Conservation (phyloP, 176 grass and related monocot genomes). For the Oryza rufipogon region DNA sequence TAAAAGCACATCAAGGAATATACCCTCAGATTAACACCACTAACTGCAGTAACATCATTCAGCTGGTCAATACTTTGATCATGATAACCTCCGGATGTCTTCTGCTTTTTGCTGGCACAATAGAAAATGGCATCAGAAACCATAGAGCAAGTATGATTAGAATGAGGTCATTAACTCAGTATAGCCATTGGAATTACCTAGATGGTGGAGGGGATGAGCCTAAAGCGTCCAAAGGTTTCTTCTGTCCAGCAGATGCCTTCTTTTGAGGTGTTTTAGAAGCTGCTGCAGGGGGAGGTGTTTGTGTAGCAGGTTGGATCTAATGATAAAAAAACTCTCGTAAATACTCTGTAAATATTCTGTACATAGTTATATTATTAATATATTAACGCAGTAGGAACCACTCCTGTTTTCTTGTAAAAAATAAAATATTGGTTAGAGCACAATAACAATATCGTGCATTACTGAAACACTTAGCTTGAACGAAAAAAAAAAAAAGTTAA, state of each 20-base stretch:
- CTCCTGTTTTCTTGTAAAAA: too few relatives aligned
- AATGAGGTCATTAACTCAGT: constrained; percentile 22
- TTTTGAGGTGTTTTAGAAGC: constrained; percentile 68
- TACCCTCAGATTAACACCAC: constrained; percentile 98
- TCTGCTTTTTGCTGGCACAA: constrained; percentile 86
- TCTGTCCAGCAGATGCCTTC: constrained; percentile 89
- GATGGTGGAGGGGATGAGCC: constrained; percentile 67
- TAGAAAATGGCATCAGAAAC: constrained; percentile 33
- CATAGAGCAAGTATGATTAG: constrained; percentile 21
- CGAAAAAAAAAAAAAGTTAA: background rate
- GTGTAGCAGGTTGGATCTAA: constrained; percentile 64
- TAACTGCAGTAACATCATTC: constrained; percentile 98
- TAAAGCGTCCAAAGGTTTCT: constrained; percentile 75
- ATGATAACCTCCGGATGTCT: constrained; percentile 70
- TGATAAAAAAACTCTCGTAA: background rate
- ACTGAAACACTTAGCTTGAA: constrained; percentile 10
- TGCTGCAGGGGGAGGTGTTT: constrained; percentile 39
- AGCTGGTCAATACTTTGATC: constrained; percentile 99
- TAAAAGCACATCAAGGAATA: constrained; percentile 36
- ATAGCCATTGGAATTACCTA: constrained; percentile 56
- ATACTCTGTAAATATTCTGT: too few relatives aligned
- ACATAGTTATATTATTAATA: too few relatives aligned
- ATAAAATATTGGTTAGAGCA: constrained; percentile 22
- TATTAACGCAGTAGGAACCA: too few relatives aligned
- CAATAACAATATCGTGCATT: constrained; percentile 10